A percentile compares a stretch with the other conserved stretches of the same genome.
Conservation (phyloP, 129 eudicot species). For the Chrysanthemum makinoi region DNA sequence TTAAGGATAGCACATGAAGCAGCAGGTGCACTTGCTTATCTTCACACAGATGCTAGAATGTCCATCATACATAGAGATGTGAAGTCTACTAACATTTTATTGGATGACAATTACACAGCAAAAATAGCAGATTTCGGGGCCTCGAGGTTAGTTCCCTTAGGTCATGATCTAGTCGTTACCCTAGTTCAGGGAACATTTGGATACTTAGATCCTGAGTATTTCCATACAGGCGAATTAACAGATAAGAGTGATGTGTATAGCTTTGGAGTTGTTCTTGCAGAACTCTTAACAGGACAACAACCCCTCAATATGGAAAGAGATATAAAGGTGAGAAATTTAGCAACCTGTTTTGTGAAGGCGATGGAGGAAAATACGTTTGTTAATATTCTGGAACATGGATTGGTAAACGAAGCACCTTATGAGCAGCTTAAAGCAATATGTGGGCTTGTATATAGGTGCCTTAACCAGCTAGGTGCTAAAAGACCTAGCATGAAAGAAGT, state of each 20-base stretch:
- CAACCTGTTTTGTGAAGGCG: background rate
- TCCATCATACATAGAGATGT: constrained; percentile 4
- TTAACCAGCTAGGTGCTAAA: background rate
- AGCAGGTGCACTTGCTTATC: too few species aligned
- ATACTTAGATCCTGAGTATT: constrained; percentile 16
- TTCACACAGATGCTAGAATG: too few species aligned
- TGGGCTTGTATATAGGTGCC: constrained; percentile 8
- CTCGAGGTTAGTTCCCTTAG: constrained; percentile 5
- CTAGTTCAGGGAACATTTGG: constrained; percentile 11
- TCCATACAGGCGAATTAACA: background rate
- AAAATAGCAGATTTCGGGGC: constrained; percentile 11
- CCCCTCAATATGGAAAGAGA: background rate
- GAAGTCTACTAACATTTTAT: constrained; percentile 1
- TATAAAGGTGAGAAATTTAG: background rate
- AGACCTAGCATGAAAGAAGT: constrained; percentile 24
- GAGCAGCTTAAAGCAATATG: constrained; percentile 4
- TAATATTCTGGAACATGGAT: constrained; percentile 3
- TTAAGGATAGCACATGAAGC: too few species aligned
- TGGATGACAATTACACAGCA: background rate
- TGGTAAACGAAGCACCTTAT: background rate
- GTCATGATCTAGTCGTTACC: background rate
- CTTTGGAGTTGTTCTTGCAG: constrained; percentile 19
- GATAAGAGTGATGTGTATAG: constrained; percentile 6
- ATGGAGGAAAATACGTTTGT: background rate
- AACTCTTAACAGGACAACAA: constrained; percentile 8